Evolutionary conservation across 2,329 filamentous ascomycete genomes (phyloP), one percentile per base, ranked within the genome.

Genomic region (Aspergillus glaucus): DNA sequence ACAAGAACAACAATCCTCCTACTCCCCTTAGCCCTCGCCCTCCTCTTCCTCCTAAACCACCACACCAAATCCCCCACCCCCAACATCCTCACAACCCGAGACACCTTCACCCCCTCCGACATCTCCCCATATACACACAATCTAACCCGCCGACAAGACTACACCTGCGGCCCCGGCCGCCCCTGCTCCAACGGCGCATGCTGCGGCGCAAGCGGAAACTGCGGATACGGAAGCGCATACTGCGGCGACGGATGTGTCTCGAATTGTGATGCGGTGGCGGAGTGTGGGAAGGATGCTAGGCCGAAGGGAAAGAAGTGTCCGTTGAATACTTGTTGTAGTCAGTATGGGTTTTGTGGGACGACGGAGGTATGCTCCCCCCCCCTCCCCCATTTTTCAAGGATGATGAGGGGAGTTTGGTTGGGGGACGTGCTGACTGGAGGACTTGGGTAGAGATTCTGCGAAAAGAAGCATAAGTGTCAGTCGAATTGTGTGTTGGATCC

Each of bases 241-340:
- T 44, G 52, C 28, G 26, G 40, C n/a, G 40, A 43, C 32, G 46
- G 30, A 15, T 58, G 55, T 28, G 28, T 43, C 22, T 48, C 45
- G 9, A 58, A 58, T 44, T 60, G 57, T 28, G 43, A 60, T 43
- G 57, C 57, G 9, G 51, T 48, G 32, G 57, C 57, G 12, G 57
- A 60, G 41, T 60, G 57, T 48, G 57, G 57, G 9, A 24, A 57
- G 44, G 53, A 55, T 46, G 52, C 52, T 10, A 41, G 39, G 1
- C 32, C 44, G 0, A 48, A 49, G 1, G 47, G 49, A 3, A 50
- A 51, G 43, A 55, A 24, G 1, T 69, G 67, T 45, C 48, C 48
- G 52, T 37, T 48, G 9, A 48, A 51, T 42, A 30, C 50, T 36
- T 52, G 55, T 39, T 53, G 51, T n/a, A 46, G 44, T 1, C 44